A percentile compares a stretch with the other conserved stretches of the same genome.
These are phyloP conservation scores for Eimeria acervulina DNA, from an alignment of 169 alveolate genomes.

Conservation along the genomic window DNA sequence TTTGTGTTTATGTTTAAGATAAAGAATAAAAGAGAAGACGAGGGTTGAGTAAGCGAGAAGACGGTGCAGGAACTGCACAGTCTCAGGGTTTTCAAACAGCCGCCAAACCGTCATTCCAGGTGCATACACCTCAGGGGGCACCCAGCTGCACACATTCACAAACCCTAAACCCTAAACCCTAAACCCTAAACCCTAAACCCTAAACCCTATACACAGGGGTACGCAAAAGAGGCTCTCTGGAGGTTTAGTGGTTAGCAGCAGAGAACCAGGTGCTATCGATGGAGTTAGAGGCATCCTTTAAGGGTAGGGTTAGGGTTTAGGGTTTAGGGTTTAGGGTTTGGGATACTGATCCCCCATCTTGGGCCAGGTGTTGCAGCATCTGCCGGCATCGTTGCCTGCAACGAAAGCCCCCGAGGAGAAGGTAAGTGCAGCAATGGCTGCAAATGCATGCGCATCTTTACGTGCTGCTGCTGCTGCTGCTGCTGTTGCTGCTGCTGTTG, in stretches of 20 bases:
- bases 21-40: conserved; percentile 20
- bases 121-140: conserved; percentile 76
- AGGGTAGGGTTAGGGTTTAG: neutral
- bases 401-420: conserved; percentile 85
- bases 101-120: neutral
- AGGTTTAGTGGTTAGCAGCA: too few relatives aligned
- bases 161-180: conserved; percentile 4
- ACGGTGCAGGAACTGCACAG: conserved; percentile 84
- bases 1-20: neutral
- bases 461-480: conserved; percentile 37
- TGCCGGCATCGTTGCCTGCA: conserved; percentile 84
- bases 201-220: neutral
- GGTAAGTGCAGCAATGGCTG: conserved; percentile 72
- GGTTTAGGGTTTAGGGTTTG: conserved; percentile 51
- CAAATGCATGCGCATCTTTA: conserved; percentile 26
- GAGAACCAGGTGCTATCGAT: too few relatives aligned
- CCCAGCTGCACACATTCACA: conserved; percentile 75
- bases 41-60: conserved; percentile 79
- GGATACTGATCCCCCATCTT: neutral
- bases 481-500: conserved; percentile 19
- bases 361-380: neutral
- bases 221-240: neutral
- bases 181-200: neutral
- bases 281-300: too few relatives aligned
- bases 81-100: conserved; percentile 60